Conservation (phyloP, 2,329 filamentous ascomycete genomes). For the Colletotrichum plurivorum region DNA sequence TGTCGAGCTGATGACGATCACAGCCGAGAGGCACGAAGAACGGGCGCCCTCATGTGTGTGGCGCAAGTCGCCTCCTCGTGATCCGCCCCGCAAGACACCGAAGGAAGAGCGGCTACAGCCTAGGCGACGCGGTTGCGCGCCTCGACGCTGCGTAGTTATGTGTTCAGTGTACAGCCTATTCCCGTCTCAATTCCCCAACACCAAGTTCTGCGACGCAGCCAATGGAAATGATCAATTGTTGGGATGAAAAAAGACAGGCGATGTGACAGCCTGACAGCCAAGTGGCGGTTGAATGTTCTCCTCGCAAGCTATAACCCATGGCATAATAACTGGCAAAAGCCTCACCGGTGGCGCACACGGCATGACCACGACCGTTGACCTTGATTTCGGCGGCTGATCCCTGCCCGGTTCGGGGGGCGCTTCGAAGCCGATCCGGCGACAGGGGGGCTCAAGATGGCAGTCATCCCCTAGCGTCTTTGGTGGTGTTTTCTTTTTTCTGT, state of each 20-base stretch:
- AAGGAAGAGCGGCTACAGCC: too few species aligned
- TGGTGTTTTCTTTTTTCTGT: slow-evolving; percentile 6
- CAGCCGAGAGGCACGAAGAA: background rate
- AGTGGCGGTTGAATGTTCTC: background rate
- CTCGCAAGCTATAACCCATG: slow-evolving; percentile 10
- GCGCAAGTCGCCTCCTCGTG: background rate
- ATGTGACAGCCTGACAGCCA: background rate
- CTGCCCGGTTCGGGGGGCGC: slow-evolving; percentile 15
- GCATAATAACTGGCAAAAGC: slow-evolving; percentile 9
- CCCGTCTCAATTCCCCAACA: background rate
- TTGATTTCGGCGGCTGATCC: slow-evolving; percentile 31
- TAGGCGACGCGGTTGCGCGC: background rate
- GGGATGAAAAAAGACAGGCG: background rate
- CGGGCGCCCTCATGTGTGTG: background rate
- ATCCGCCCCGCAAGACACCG: too few species aligned
- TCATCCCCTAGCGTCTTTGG: slow-evolving; percentile 30
- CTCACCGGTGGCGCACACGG: slow-evolving; percentile 4
- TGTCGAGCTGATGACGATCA: slow-evolving; percentile 35
- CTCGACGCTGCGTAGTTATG: slow-evolving; percentile 10
- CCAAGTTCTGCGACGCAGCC: background rate
- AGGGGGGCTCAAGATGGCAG: slow-evolving; percentile 32
- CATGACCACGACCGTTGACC: slow-evolving; percentile 13
- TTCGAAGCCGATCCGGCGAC: slow-evolving; percentile 9
- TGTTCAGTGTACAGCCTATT: background rate
- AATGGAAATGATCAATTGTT: slow-evolving; percentile 9